phyloP scores from a whole-genome alignment of 805 yeast genomes.

The Candida khao-thaluensis region DNA sequence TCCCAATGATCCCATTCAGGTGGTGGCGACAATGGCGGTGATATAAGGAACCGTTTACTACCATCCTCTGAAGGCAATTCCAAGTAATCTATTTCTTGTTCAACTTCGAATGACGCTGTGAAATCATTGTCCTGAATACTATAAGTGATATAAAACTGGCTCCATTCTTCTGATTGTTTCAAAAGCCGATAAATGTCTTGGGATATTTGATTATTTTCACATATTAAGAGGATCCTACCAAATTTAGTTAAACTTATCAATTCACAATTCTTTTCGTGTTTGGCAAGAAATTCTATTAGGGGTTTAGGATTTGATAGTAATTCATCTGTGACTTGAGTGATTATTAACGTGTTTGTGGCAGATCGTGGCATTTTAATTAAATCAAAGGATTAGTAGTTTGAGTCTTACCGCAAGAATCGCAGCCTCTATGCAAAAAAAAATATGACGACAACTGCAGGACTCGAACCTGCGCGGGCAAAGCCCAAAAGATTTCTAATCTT shows the following conservation, averaged over 20 bases:
- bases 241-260: slow-evolving; percentile 33
- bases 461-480: slow-evolving; percentile 67
- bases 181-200: slow-evolving; percentile 20
- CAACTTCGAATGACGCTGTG: slow-evolving; percentile 12
- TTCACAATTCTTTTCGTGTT: slow-evolving; percentile 27
- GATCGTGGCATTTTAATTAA: slow-evolving; percentile 1
- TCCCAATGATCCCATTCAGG: slow-evolving; percentile 45
- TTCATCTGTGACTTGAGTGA: slow-evolving; percentile 26
- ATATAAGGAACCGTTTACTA: slow-evolving; percentile 39
- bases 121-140: slow-evolving; percentile 35
- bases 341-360: slow-evolving; percentile 37
- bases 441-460: slow-evolving; percentile 58
- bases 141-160: slow-evolving; percentile 22
- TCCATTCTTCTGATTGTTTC: slow-evolving; percentile 16
- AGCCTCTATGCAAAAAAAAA: slow-evolving; percentile 22
- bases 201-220: slow-evolving; percentile 26
- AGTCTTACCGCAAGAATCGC: too few species aligned
- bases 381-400: not conserved
- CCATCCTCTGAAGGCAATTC: slow-evolving; percentile 42
- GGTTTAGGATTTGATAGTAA: slow-evolving; percentile 26
- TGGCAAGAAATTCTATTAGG: slow-evolving; percentile 26
- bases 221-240: slow-evolving; percentile 33
- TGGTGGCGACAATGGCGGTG: slow-evolving; percentile 46
- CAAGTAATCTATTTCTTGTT: slow-evolving; percentile 26
- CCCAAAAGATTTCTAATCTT: slow-evolving; percentile 48